Percentiles rank a stretch among this genome's conserved stretches.
Conservation (phyloP, 2,329 filamentous ascomycete species). For the Fusarium pseudonygamai region DNA sequence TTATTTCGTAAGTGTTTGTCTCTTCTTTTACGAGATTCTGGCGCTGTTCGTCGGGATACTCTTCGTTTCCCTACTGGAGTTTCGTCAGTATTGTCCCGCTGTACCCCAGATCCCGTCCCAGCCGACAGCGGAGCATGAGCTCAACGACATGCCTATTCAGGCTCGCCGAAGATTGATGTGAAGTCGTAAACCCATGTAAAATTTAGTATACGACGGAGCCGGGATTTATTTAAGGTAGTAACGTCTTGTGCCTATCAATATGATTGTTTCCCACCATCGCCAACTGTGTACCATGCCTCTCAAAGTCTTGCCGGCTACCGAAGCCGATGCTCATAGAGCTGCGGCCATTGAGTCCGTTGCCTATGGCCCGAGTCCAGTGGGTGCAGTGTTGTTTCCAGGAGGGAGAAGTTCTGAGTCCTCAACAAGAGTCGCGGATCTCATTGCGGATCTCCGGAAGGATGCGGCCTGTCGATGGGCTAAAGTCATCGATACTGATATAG, state of each 20-base stretch:
- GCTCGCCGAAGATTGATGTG: conserved; percentile 34
- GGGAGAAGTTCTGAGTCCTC: conserved; percentile 34
- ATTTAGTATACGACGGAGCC: background rate
- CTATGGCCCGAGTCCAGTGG: conserved; percentile 47
- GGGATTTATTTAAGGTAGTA: background rate
- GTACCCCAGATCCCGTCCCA: conserved; percentile 15
- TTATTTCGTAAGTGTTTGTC: background rate
- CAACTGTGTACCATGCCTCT: conserved; percentile 49
- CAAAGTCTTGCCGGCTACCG: conserved; percentile 47
- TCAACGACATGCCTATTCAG: conserved; percentile 29
- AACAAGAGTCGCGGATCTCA: conserved; percentile 36
- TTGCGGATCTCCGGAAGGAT: conserved; percentile 35
- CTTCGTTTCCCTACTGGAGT: background rate
- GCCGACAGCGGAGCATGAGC: conserved; percentile 18
- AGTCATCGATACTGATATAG: conserved; percentile 47
- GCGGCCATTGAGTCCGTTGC: conserved; percentile 51
- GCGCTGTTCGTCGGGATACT: background rate
- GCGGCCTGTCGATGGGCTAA: conserved; percentile 49
- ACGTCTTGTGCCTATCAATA: background rate
- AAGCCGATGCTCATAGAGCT: conserved; percentile 49
- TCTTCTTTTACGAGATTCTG: background rate
- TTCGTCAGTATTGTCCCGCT: background rate
- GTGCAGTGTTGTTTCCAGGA: conserved; percentile 46
- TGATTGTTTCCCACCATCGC: background rate
- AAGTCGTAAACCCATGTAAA: background rate